Evolutionary conservation across 352 stramenopile genomes (phyloP).

Genomic region (Nothophytophthora sp.): DNA sequence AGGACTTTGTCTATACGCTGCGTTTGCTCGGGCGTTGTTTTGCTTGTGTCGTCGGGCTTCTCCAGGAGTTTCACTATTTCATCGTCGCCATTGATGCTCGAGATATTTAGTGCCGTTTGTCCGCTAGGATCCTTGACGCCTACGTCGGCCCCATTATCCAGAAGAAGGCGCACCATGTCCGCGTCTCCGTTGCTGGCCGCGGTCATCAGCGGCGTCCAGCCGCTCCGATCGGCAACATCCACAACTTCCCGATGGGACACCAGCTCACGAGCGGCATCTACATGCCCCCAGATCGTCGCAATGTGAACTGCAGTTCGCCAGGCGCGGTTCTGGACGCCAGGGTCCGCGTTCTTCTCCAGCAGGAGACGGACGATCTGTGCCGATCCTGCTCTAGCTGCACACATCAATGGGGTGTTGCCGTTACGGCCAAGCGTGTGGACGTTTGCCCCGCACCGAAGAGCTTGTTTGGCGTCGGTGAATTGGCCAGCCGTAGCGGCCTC

Average conservation of each 20-base stretch:
- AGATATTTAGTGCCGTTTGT: background rate
- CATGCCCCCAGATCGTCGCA: conserved; percentile 17
- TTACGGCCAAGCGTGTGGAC: no score
- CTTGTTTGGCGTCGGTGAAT: no score
- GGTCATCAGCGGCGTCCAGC: conserved; percentile 6
- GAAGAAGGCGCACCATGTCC: background rate
- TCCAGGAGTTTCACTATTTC: background rate
- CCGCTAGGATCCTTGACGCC: background rate
- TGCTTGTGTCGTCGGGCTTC: background rate
- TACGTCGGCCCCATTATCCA: background rate
- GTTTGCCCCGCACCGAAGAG: no score
- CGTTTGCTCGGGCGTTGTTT: background rate
- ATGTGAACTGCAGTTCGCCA: conserved; percentile 14
- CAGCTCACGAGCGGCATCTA: conserved; percentile 8
- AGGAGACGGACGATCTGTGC: conserved; percentile 1
- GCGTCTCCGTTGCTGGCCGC: background rate
- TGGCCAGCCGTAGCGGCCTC: no score
- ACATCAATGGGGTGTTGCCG: no score
- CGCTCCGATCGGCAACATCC: conserved; percentile 1
- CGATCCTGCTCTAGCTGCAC: background rate
- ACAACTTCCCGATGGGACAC: conserved; percentile 11
- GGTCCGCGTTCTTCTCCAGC: background rate
- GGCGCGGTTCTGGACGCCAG: background rate
- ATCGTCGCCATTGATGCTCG: background rate
- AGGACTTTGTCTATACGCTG: background rate